These are phyloP conservation scores for Scutellaria barbata DNA, from an alignment of 257 asterid species.

Conservation along the genomic window DNA sequence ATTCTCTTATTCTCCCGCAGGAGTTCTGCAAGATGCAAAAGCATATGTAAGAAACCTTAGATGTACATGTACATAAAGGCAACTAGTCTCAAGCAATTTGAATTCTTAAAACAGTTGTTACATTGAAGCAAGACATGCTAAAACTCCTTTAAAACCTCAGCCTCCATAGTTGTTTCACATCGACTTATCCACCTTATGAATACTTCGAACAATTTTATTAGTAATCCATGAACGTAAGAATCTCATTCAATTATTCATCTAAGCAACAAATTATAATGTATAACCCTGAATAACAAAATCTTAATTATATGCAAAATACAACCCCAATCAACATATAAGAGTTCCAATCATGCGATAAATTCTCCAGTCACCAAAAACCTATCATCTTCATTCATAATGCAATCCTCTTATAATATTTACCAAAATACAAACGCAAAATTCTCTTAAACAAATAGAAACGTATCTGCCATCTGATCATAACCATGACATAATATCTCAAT, in stretches of 20 bases:
- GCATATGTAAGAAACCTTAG: too few species aligned
- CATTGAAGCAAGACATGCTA: conserved; percentile 1
- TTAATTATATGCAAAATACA: background rate
- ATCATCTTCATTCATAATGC: background rate
- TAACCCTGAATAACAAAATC: background rate
- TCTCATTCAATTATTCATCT: conserved; percentile 12
- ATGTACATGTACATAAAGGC: too few species aligned
- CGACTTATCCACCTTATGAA: background rate
- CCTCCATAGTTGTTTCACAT: background rate
- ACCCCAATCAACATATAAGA: conserved; percentile 9
- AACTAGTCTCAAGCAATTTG: conserved; percentile 11
- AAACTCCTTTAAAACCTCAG: conserved; percentile 1
- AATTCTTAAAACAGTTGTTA: background rate
- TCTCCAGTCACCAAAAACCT: conserved; percentile 1
- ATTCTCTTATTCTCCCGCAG: conserved; percentile 97
- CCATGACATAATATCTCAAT: background rate
- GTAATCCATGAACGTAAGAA: background rate
- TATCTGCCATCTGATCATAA: conserved; percentile 11
- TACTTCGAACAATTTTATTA: conserved; percentile 19
- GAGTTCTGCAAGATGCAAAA: conserved; percentile 60
- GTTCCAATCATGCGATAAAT: background rate
- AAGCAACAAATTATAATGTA: too few species aligned
- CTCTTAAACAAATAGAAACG: conserved; percentile 1
- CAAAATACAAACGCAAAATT: conserved; percentile 27
- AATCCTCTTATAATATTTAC: background rate